Evolutionary conservation across 2,329 filamentous ascomycete genomes (phyloP).

Genomic region (Ilyonectria sp.): DNA sequence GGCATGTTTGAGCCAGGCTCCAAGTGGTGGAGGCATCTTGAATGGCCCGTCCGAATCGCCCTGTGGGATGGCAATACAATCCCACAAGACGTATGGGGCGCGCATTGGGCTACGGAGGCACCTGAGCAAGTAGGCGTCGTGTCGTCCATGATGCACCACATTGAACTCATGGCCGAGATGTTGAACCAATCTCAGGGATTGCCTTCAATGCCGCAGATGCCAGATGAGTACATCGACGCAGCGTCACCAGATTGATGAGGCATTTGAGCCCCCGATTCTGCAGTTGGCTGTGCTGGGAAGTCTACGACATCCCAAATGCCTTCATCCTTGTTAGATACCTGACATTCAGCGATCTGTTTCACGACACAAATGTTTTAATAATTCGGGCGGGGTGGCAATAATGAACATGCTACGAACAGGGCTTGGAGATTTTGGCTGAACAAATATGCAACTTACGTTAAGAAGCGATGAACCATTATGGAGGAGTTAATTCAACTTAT

Average conservation of each 20-base stretch:
- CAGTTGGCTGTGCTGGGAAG: not conserved
- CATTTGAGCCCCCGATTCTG: not conserved
- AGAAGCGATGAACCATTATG: conserved; percentile 12
- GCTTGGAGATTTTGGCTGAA: conserved; percentile 13
- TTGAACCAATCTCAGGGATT: conserved; percentile 50
- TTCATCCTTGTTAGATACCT: conserved; percentile 9
- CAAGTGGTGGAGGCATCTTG: conserved; percentile 73
- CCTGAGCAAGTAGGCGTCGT: conserved; percentile 53
- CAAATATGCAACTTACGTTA: conserved; percentile 14
- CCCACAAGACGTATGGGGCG: conserved; percentile 71
- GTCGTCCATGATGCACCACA: conserved; percentile 57
- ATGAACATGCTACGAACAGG: conserved; percentile 23
- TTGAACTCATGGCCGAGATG: conserved; percentile 58
- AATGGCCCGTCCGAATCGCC: conserved; percentile 73
- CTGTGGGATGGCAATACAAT: conserved; percentile 69
- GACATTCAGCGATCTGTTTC: conserved; percentile 13
- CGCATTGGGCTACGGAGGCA: conserved; percentile 62
- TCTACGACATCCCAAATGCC: not conserved
- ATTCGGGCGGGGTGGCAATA: conserved; percentile 13
- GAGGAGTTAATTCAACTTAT: conserved; percentile 26
- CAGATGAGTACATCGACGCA: conserved; percentile 52
- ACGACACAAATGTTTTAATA: conserved; percentile 18
- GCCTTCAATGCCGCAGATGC: conserved; percentile 47
- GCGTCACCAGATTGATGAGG: conserved; percentile 52
- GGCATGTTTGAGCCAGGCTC: conserved; percentile 72